Evolutionary conservation across 139 green algal genomes (phyloP).

Genomic region (Ettlia oleoabundans): DNA sequence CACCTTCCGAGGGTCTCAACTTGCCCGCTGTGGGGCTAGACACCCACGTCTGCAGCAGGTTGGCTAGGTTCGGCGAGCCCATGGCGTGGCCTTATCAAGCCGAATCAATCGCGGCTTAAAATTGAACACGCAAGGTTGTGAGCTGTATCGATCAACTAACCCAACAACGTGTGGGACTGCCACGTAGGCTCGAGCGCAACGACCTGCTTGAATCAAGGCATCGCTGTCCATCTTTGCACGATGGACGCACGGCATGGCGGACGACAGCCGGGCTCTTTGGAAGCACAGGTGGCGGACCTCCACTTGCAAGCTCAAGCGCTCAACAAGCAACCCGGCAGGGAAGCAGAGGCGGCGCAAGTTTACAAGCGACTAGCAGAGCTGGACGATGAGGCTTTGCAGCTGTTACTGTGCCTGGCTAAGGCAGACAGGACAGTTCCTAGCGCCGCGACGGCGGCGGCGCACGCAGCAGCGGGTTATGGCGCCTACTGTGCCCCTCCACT

Average conservation of each 20-base stretch:
- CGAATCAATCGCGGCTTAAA: too few species aligned
- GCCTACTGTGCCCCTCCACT: not conserved
- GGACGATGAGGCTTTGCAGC: constrained; percentile 48
- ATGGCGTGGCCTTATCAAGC: too few species aligned
- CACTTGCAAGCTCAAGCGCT: constrained; percentile 52
- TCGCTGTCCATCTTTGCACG: too few species aligned
- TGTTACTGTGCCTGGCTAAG: constrained; percentile 27
- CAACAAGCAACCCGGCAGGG: constrained; percentile 53
- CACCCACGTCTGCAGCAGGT: not conserved
- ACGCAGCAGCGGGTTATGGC: not conserved
- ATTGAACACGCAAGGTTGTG: too few species aligned
- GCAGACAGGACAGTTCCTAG: constrained; percentile 28
- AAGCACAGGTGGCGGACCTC: constrained; percentile 34
- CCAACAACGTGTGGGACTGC: too few species aligned
- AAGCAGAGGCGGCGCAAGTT: constrained; percentile 36
- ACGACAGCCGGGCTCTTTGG: not conserved
- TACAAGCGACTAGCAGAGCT: constrained; percentile 59
- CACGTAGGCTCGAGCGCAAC: too few species aligned
- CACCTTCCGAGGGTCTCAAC: not conserved
- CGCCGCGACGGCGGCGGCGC: not conserved
- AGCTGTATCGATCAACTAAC: too few species aligned
- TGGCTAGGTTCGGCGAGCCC: not conserved
- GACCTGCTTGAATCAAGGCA: too few species aligned
- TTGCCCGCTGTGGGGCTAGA: not conserved
- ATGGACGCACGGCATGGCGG: not conserved